Base-by-base conservation (phyloP, 352 stramenopile species). In the Phytophthora meadii region DNA sequence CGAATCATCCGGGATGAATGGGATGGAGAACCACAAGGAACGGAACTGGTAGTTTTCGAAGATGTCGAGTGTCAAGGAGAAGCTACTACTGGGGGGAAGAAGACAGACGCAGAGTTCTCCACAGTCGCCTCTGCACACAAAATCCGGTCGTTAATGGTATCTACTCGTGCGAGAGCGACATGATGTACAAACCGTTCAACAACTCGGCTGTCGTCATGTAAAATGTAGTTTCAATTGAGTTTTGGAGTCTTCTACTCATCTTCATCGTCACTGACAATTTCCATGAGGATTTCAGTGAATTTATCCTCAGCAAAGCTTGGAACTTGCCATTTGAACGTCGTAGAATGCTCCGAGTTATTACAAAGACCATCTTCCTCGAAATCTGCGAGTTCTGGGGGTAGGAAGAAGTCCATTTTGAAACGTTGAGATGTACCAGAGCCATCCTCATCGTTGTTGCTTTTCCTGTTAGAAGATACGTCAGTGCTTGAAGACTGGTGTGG, bases 311-410 rank as follows among this genome's bases (percentile, higher is more conserved):
- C 22, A 15, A 72, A 77, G 11, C 14, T 39, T 6, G 73, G 50
- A 2, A 82, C 45, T 17, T 69, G 56, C 76, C 76, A 84, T 19
- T 22, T 30, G n/a, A 77, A 77, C 5, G 32, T 5, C 8, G 12
- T 46, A 1, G 48, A 55, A 14, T 47, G n/a, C 9, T 70, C 47
- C 9, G 42, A 48, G 40, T 61, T 54, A 17, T 34, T 51, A 14
- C 47, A 64, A 17, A 90, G 51, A 3, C 79, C 82, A 9, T 87
- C 79, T 54, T 90, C 82, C 63, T 89, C 79, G 22, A 89, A 89
- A 46, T 84, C 82, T 15, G 79, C 77, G 2, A 89, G 65, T 40
- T 90, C 81, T 6, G 77, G 77, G 5, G 62, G 56, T 1, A 82
- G 47, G 22, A 65, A 75, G 27, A 54, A 63, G 9, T 50, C 40